Percentiles rank a stretch among this genome's conserved stretches.
Evolutionary conservation across 495 filamentous ascomycete species (phyloP).

Genomic region (Usnea hakonensis): DNA sequence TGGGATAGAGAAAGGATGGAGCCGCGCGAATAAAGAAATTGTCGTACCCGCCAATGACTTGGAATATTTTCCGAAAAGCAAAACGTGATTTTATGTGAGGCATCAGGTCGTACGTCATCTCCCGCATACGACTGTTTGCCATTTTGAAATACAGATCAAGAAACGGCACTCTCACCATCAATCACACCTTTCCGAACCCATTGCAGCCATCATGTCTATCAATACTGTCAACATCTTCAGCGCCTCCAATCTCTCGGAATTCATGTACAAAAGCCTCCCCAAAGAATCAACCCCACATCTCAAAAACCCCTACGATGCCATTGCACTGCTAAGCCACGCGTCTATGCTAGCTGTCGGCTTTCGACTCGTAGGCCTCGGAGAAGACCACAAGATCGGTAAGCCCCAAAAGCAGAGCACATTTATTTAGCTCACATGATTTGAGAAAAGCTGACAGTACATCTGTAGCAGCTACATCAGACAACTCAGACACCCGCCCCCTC

Average conservation of each 20-base stretch:
- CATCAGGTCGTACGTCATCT: conserved; percentile 16
- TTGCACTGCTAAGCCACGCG: conserved; percentile 78
- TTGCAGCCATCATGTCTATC: conserved; percentile 19
- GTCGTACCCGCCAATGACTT: neutral
- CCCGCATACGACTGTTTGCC: neutral
- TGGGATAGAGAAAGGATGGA: too few species aligned
- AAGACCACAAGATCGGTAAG: conserved; percentile 64
- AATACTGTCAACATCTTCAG: conserved; percentile 24
- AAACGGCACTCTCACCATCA: neutral
- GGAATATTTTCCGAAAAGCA: too few species aligned
- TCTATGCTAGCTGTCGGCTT: conserved; percentile 77
- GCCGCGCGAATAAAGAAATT: neutral
- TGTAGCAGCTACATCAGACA: conserved; percentile 44
- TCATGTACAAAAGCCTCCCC: conserved; percentile 34
- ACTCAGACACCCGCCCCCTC: conserved; percentile 44
- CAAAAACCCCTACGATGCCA: conserved; percentile 71
- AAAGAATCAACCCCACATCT: conserved; percentile 48
- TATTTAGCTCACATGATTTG: too few species aligned
- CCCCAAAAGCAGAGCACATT: too few species aligned
- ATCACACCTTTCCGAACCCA: neutral
- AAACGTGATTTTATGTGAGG: conserved; percentile 11
- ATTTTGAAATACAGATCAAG: neutral
- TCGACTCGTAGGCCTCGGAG: conserved; percentile 70
- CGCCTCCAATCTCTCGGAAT: conserved; percentile 17
- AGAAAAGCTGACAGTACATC: conserved; percentile 16